Base-by-base conservation (phyloP, 176 grass and related monocot genomes). In the Aechmea fasciata region DNA sequence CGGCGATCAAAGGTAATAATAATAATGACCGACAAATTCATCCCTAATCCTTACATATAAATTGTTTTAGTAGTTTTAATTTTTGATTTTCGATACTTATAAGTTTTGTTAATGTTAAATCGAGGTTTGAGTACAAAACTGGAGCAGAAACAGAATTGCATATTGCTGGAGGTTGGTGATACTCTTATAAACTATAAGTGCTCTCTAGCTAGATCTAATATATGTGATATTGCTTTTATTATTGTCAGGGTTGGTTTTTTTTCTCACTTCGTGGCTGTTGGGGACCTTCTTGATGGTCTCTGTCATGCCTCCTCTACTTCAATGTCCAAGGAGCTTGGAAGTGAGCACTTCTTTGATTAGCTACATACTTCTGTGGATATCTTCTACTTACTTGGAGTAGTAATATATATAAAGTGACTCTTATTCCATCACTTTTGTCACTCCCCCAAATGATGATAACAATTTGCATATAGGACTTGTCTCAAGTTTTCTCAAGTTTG, bases 241-340 rank as follows among this genome's bases (percentile, higher is more conserved):
- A 69, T 41, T 41, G 82, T 74, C 79, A 97, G 94, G 89, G 54
- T 90, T 28, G 89, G 81, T 25, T 78, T 84, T 64, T n/a, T 97
- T 92, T 81, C 87, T 93, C 79, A 79, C 65, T 85, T 92, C 94
- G 59, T 97, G 94, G 89, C 66, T 92, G 29, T 63, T 93, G 52
- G 86, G 81, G 50, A 97, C 94, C 51, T 99, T 93, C 81, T 83
- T 92, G 83, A 90, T 97, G 93, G 89, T 97, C 28, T 92, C 94
- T 66, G 80, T 97, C 68, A 83, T 87, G 71, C 94, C 86, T 26
- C 89, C 86, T 66, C 74, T 97, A 80, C 71, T 88, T 50, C 70
- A 83, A 25, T 89, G 84, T 51, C 81, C 83, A 49, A 93, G 84
- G 71, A 92, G 91, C 70, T 88, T 99, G 51, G 94, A 93, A 85